Percentiles rank a stretch among this genome's conserved stretches.
These are phyloP conservation scores for Nitzschia palea DNA, from an alignment of 108 stramenopile species.

Conservation along the genomic window DNA sequence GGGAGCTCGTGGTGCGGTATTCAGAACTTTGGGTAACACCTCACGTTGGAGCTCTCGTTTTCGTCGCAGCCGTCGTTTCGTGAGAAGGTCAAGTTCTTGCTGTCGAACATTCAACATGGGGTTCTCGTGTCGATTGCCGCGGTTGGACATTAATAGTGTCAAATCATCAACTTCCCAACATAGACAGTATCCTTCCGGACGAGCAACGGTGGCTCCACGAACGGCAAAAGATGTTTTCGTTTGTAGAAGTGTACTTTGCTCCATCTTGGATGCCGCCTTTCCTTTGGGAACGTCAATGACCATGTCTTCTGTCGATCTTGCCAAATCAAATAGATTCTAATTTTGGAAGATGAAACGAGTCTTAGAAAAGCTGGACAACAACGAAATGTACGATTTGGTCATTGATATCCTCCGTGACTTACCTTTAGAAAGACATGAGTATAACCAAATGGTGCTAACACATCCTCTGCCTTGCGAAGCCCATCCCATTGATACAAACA, in stretches of 20 bases:
- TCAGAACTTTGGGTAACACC: constrained; percentile 35
- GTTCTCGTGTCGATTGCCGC: neutral
- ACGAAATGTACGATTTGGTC: too few relatives aligned
- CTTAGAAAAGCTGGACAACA: too few relatives aligned
- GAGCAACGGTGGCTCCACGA: constrained; percentile 71
- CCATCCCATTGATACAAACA: constrained; percentile 66
- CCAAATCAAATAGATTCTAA: too few relatives aligned
- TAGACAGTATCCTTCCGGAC: constrained; percentile 78
- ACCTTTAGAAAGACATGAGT: constrained; percentile 48
- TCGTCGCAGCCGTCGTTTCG: constrained; percentile 10
- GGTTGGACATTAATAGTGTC: neutral
- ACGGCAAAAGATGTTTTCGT: constrained; percentile 78
- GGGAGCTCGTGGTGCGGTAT: neutral
- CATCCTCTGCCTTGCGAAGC: constrained; percentile 59
- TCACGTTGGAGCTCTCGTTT: constrained; percentile 36
- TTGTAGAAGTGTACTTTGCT: too few relatives aligned
- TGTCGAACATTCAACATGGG: neutral
- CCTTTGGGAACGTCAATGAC: too few relatives aligned
- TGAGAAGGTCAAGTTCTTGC: neutral
- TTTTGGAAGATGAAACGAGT: too few relatives aligned
- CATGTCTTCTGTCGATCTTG: too few relatives aligned
- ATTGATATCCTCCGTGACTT: too few relatives aligned
- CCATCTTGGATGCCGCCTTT: too few relatives aligned
- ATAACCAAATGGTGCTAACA: constrained; percentile 75
- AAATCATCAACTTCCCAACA: constrained; percentile 57